A percentile compares a stretch with the other conserved stretches of the same genome.
phyloP scores from a whole-genome alignment of 257 asterid genomes.

The Solanum piurae region DNA sequence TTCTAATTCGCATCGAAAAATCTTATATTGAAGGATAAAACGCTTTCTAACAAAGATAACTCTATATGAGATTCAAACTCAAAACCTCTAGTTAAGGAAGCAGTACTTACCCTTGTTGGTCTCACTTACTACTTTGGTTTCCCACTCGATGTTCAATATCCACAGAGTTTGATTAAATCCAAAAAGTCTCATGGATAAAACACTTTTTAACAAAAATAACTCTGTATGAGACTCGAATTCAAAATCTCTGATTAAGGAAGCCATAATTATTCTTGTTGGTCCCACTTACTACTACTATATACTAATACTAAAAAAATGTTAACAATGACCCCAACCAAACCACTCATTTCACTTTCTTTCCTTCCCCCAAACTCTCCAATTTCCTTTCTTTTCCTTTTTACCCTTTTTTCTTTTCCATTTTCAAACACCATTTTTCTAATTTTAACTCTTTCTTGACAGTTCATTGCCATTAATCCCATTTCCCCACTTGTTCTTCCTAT shows the following conservation, averaged over 20 bases:
- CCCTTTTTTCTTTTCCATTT: neutral
- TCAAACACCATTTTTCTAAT: neutral
- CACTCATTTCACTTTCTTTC: neutral
- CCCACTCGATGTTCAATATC: fast-evolving
- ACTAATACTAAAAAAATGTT: neutral
- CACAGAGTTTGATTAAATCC: no score
- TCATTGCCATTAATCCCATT: constrained; percentile 34
- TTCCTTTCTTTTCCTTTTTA: neutral
- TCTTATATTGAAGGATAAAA: neutral
- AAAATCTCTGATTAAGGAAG: no score
- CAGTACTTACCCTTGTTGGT: no score
- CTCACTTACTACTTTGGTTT: neutral
- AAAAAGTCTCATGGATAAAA: fast-evolving
- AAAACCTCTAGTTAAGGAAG: neutral
- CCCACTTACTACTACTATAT: neutral
- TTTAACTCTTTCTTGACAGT: constrained; percentile 18
- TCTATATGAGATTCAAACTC: fast-evolving
- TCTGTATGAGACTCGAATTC: fast-evolving
- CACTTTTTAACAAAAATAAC: no score
- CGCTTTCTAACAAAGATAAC: fast-evolving
- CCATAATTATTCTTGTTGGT: neutral
- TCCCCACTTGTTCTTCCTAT: constrained; percentile 10
- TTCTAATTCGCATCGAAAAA: fast-evolving
- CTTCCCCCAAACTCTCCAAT: neutral
- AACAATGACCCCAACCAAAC: neutral